phyloP scores from a whole-genome alignment of 768 basidiomycete species.

The Fistulinella prunicolor region DNA sequence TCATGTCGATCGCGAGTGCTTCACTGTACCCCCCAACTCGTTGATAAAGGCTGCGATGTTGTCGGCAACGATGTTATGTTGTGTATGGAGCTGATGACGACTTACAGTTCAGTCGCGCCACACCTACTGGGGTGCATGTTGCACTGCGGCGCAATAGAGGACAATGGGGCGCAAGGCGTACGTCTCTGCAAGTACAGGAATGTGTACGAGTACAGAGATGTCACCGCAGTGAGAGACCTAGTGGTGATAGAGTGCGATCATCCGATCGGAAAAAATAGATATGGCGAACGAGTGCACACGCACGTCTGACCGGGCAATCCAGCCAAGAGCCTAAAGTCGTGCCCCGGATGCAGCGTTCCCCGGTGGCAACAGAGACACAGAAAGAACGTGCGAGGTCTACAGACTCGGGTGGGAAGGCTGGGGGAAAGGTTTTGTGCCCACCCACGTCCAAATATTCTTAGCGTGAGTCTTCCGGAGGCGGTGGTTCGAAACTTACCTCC shows the following conservation, averaged over 20 bases:
- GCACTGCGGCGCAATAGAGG: too few relatives aligned
- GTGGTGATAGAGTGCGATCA: neutral
- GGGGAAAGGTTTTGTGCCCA: slow-evolving; percentile 51
- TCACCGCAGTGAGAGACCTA: slow-evolving; percentile 60
- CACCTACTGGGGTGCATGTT: too few relatives aligned
- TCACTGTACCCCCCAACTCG: too few relatives aligned
- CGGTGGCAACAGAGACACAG: slow-evolving; percentile 58
- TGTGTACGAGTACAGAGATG: slow-evolving; percentile 56
- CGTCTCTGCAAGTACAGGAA: slow-evolving; percentile 57
- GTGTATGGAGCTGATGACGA: too few relatives aligned
- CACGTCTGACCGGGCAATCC: slow-evolving; percentile 70
- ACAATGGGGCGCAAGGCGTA: too few relatives aligned
- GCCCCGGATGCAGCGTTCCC: slow-evolving; percentile 63
- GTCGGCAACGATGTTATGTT: too few relatives aligned
- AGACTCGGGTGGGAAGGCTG: slow-evolving; percentile 59
- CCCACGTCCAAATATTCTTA: neutral
- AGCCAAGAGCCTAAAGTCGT: slow-evolving; percentile 66
- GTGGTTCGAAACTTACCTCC: slow-evolving; percentile 48
- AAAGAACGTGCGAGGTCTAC: slow-evolving; percentile 53
- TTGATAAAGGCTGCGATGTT: too few relatives aligned
- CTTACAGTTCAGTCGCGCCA: too few relatives aligned
- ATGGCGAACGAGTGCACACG: slow-evolving; percentile 13
- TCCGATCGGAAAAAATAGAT: too few relatives aligned
- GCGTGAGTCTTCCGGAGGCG: neutral
- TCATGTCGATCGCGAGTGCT: too few relatives aligned